These are phyloP conservation scores for Globisporangium abappressorium DNA, from an alignment of 352 stramenopile species.

Conservation along the genomic window DNA sequence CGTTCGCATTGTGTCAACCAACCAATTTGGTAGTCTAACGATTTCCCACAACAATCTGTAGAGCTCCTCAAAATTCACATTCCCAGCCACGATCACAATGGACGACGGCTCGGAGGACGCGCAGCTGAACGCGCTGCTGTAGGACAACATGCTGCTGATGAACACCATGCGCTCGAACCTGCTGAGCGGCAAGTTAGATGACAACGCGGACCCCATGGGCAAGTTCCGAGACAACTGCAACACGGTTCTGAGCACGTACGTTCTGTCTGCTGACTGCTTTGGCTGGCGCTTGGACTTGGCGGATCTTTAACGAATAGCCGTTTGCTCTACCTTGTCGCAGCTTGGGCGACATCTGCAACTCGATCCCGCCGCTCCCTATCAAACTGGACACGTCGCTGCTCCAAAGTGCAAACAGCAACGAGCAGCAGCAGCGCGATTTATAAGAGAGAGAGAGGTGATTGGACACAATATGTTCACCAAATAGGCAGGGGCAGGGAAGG, in stretches of 20 bases:
- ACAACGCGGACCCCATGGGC: conserved; percentile 54
- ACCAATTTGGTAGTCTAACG: background rate
- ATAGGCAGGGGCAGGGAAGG: background rate
- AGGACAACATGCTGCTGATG: conserved; percentile 66
- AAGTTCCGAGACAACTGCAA: conserved; percentile 72
- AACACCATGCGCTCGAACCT: conserved; percentile 73
- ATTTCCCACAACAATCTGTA: background rate
- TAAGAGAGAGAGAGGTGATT: conserved; percentile 14
- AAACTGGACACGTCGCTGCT: conserved; percentile 71
- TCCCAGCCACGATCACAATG: background rate
- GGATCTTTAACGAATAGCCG: background rate
- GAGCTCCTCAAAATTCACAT: conserved; percentile 5
- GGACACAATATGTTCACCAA: background rate
- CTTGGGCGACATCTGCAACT: conserved; percentile 51
- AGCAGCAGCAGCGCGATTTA: conserved; percentile 11
- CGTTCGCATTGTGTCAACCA: no score
- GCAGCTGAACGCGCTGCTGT: conserved; percentile 50
- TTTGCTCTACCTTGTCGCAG: conserved; percentile 21
- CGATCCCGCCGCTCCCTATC: conserved; percentile 62
- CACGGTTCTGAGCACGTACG: conserved; percentile 55
- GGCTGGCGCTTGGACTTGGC: background rate
- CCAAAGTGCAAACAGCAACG: conserved; percentile 18
- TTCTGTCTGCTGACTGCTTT: conserved; percentile 9
- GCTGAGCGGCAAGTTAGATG: conserved; percentile 45
- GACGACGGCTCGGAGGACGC: conserved; percentile 35